Evolutionary conservation across 169 alveolate genomes (phyloP), one percentile per base, ranked within the genome.

Genomic region (Cryptosporidium sp.): DNA sequence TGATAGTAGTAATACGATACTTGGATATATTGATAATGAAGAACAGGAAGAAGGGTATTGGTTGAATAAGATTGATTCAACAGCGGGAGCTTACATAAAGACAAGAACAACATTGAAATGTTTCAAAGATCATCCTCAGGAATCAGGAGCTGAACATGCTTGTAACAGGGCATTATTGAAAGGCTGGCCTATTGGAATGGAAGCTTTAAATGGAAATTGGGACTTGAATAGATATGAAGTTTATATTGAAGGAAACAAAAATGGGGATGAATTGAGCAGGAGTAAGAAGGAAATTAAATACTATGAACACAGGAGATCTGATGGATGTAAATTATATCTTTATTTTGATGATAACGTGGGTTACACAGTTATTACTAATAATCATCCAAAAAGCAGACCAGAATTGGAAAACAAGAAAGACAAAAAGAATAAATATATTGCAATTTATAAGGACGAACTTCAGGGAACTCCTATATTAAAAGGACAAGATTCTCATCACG

Each of bases 401-500:
- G 85, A 29, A 0, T 56, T 52, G 3, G 69, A 44, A 5, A n/a
- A 14, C 4, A n/a, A 31, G 12, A n/a, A n/a, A 65, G 75, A 44
- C 29, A 60, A 62, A 9, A 26, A 44, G 9, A 23, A 9, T 3
- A 45, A 51, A 21, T 62, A 62, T 51, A 53, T 80, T 31, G 89
- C 89, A 14, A 62, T 80, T n/a, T 60, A 80, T 26, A 80, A 45
- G 26, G 65, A 80, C 31, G 39, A 21, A 8, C 10, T 23, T 1
- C 44, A 37, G 52, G 44, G 33, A 4, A 80, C 52, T 16, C 89
- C 75, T 18, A 58, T 80, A 18, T 21, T 62, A 31, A 80, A 80
- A 52, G 89, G 89, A 61, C 89, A 80, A 42, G 89, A 80, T 29
- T 60, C 80, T 37, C 89, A 80, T 23, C 29, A 62, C n/a, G 12